Conservation (phyloP, 352 stramenopile genomes). For the Pythium aristosporum region DNA sequence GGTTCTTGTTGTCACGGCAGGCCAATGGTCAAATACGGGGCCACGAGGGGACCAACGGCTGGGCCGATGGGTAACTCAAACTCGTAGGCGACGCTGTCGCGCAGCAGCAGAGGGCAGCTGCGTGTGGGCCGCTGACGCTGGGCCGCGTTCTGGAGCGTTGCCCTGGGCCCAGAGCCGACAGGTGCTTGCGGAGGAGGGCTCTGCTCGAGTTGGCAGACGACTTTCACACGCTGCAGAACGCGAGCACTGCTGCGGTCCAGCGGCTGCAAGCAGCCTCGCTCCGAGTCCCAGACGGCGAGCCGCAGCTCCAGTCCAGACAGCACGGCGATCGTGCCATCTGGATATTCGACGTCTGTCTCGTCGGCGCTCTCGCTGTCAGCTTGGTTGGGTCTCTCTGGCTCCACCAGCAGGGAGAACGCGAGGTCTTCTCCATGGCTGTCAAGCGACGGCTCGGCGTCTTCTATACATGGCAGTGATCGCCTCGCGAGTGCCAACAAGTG, state of each 20-base stretch:
- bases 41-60: constrained; percentile 17
- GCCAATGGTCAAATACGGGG: constrained; percentile 23
- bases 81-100: constrained; percentile 10
- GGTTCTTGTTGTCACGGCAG: not conserved
- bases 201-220: constrained; percentile 15
- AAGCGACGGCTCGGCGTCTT: not conserved
- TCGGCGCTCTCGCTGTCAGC: not conserved
- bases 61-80: constrained; percentile 26
- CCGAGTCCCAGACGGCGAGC: constrained; percentile 30
- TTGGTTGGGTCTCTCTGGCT: not conserved
- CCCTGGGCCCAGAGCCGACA: not conserved
- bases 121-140: not conserved
- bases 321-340: constrained; percentile 21
- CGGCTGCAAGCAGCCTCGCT: constrained; percentile 23
- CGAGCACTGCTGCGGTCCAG: constrained; percentile 14
- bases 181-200: not conserved
- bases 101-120: constrained; percentile 18
- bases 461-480: not conserved
- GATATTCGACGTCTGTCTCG: not conserved
- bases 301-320: constrained; percentile 38
- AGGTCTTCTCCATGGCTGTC: not conserved
- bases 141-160: not conserved
- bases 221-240: constrained; percentile 10
- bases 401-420: constrained; percentile 2
- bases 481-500: constrained; percentile 14